Evolutionary conservation across 495 filamentous ascomycete genomes (phyloP), one percentile per base, ranked within the genome.

Genomic region (Xylaria intraflava): DNA sequence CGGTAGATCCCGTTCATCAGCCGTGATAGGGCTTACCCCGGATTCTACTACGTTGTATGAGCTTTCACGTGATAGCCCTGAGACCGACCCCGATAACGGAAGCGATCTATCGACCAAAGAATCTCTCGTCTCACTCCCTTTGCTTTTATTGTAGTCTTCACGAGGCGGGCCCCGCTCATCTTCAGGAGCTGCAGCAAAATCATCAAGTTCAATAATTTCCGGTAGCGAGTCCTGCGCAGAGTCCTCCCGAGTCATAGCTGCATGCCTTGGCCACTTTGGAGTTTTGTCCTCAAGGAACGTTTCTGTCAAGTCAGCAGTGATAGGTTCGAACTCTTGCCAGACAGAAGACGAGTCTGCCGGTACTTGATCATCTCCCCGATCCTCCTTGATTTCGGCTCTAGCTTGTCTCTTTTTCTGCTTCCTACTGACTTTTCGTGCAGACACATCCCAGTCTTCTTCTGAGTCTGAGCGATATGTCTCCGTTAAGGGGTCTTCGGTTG

Each of bases 331-430:
- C 29, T 35, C 44, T 42, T 26, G 26, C 12, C 35, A 23, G 7
- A 26, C 9, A 33, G 44, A 35, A 12, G 59, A 31, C 4, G 57
- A 56, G 11, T 62, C 57, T 14, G 58, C 51, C 14, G 36, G 49
- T 23, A 44, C 44, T n/a, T 49, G 50, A 42, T 61, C 56, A 11
- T 63, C 56, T 30, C 56, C 55, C 22, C 47, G 23, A 12, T 39
- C 33, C 57, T 67, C 63, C 49, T 47, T 43, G 31, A 58, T 59
- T 16, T 62, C 58, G 19, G 55, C 62, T 51, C 61, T 70, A 19
- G 70, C 68, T 33, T 59, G 67, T 56, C 65, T 69, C 55, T 65
- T 69, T 38, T 62, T 62, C 35, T 73, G 65, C 54, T 69, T 72
- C 41, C 69, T 69, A 41, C 60, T 68, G 22, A 70, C 38, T 36